Conservation (phyloP, 73 alveolate species). For the Paramecium pentaurelia region DNA sequence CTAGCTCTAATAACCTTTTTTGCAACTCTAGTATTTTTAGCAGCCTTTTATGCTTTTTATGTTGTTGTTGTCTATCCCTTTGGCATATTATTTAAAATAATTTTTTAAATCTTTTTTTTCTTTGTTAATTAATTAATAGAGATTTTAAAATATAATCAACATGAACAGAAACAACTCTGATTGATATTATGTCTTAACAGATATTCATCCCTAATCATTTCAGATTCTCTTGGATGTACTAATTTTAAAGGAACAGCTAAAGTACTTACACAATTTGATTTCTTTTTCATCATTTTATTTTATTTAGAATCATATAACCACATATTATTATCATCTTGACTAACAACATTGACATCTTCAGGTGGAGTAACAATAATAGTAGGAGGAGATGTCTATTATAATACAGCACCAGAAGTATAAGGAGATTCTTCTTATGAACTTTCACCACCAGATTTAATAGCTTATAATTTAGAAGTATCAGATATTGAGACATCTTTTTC, state of each 20-base stretch:
- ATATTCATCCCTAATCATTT: neutral
- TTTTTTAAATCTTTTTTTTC: neutral
- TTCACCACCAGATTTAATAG: neutral
- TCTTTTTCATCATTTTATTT: neutral
- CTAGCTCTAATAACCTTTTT: slow-evolving; percentile 3
- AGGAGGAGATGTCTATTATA: neutral
- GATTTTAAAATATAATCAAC: neutral
- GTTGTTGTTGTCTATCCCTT: slow-evolving; percentile 10
- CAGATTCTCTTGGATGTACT: neutral
- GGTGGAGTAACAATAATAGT: neutral
- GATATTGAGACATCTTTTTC: neutral
- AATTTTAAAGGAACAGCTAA: neutral
- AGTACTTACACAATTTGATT: neutral
- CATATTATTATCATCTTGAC: neutral
- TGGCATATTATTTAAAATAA: neutral
- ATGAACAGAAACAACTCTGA: neutral
- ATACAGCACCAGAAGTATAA: neutral
- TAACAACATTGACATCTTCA: neutral
- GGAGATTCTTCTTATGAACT: neutral
- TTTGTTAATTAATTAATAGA: neutral
- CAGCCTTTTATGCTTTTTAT: slow-evolving; percentile 8
- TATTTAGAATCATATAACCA: neutral
- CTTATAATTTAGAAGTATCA: neutral
- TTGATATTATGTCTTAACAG: neutral
- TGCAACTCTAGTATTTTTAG: neutral